Evolutionary conservation across 805 yeast species (phyloP).

Genomic region (Wickerhamomyces ciferrii): DNA sequence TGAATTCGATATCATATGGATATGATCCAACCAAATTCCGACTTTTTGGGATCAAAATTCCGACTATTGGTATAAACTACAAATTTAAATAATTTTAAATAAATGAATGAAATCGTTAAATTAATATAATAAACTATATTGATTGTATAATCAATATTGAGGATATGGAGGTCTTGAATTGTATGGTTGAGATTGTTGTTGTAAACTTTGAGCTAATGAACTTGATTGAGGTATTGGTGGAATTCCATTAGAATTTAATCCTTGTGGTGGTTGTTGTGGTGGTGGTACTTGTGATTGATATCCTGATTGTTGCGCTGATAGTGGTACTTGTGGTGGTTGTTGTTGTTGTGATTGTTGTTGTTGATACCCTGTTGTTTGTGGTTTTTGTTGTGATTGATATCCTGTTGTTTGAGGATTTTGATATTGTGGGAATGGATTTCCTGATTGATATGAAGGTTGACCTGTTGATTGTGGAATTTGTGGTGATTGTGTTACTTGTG

Average conservation of each 20-base stretch:
- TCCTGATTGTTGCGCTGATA: background rate
- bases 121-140: too few species aligned
- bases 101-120: too few species aligned
- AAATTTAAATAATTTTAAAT: too few species aligned
- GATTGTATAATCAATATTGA: slow-evolving; percentile 1
- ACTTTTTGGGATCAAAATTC: too few species aligned
- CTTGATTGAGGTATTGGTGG: background rate
- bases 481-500: slow-evolving; percentile 21
- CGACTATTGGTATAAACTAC: too few species aligned
- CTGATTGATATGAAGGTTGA: background rate
- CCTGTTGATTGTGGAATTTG: background rate
- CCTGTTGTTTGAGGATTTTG: background rate
- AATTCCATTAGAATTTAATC: background rate
- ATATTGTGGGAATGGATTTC: background rate
- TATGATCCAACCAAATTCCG: too few species aligned
- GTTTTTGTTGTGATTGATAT: too few species aligned
- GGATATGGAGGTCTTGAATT: slow-evolving; percentile 4
- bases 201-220: slow-evolving; percentile 2
- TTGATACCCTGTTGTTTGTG: background rate
- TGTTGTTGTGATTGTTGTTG: background rate
- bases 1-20: too few species aligned
- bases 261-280: background rate
- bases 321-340: background rate
- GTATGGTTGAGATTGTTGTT: slow-evolving; percentile 3
- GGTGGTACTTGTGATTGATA: background rate